phyloP scores from a whole-genome alignment of 495 filamentous ascomycete genomes.

The Penicillium macrosclerotiorum region DNA sequence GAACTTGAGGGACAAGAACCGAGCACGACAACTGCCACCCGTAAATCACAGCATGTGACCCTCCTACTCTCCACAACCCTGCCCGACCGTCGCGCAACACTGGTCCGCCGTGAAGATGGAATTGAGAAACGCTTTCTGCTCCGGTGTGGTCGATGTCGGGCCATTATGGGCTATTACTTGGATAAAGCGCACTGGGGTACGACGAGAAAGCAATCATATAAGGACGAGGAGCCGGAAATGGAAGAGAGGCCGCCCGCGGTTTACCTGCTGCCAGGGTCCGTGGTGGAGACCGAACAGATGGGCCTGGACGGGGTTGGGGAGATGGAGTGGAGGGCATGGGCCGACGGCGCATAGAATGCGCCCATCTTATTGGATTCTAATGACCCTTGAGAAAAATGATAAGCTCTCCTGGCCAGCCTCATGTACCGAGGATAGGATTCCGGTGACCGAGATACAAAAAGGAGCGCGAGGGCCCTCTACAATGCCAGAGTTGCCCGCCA shows the following conservation, averaged over 20 bases:
- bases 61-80: conserved; percentile 49
- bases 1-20: conserved; percentile 4
- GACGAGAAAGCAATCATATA: neutral
- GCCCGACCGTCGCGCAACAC: conserved; percentile 47
- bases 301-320: conserved; percentile 26
- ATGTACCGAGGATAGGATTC: neutral
- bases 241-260: conserved; percentile 43
- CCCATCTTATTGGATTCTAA: neutral
- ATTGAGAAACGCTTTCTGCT: conserved; percentile 67
- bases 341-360: neutral
- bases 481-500: neutral
- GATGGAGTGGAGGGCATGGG: conserved; percentile 34
- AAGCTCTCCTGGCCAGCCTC: too few relatives aligned
- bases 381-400: too few relatives aligned
- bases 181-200: conserved; percentile 35
- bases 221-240: conserved; percentile 16
- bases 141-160: conserved; percentile 61
- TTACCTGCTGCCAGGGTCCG: conserved; percentile 58
- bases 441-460: neutral
- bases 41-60: conserved; percentile 44
- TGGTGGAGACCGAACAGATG: conserved; percentile 51
- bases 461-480: too few relatives aligned
- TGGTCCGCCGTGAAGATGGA: conserved; percentile 63
- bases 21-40: neutral
- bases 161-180: conserved; percentile 62